A percentile compares a stretch with the other conserved stretches of the same genome.
These are phyloP conservation scores for Globisporangium sylvaticum DNA, from an alignment of 352 stramenopile species.

Conservation along the genomic window DNA sequence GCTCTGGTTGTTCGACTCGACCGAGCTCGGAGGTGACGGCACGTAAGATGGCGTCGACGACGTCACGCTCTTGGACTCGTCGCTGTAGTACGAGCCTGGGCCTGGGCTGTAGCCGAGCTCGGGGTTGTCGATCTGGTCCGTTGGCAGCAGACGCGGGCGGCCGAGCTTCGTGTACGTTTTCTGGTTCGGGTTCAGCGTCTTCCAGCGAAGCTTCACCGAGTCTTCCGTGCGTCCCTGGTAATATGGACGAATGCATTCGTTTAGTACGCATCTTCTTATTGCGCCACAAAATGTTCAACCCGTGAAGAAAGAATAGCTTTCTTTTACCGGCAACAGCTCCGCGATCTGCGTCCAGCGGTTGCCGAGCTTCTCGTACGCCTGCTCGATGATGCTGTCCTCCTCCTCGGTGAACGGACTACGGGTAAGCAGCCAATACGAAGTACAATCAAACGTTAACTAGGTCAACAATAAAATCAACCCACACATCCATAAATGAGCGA, in stretches of 20 bases:
- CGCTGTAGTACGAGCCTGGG: neutral
- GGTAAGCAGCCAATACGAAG: neutral
- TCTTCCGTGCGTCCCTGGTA: slow-evolving; percentile 68
- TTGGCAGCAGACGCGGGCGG: slow-evolving; percentile 55
- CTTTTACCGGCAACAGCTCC: slow-evolving; percentile 58
- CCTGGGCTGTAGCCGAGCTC: slow-evolving; percentile 13
- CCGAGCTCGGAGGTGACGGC: slow-evolving; percentile 11
- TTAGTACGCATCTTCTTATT: neutral
- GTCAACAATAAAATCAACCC: neutral
- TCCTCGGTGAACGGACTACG: slow-evolving; percentile 56
- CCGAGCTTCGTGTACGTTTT: slow-evolving; percentile 72
- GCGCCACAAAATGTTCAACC: neutral
- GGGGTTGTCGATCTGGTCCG: slow-evolving; percentile 30
- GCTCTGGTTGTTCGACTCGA: slow-evolving; percentile 4
- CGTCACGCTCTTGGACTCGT: neutral
- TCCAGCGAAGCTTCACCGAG: slow-evolving; percentile 80
- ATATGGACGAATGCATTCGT: slow-evolving; percentile 2
- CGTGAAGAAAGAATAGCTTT: neutral
- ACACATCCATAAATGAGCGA: neutral
- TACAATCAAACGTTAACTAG: neutral
- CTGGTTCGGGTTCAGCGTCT: slow-evolving; percentile 78
- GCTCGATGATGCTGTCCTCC: slow-evolving; percentile 68
- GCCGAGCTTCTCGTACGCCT: slow-evolving; percentile 77
- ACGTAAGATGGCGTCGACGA: neutral
- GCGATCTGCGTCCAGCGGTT: slow-evolving; percentile 89